Evolutionary conservation across 108 stramenopile species (phyloP).

Genomic region (Mayamaea pseudoterrestris): DNA sequence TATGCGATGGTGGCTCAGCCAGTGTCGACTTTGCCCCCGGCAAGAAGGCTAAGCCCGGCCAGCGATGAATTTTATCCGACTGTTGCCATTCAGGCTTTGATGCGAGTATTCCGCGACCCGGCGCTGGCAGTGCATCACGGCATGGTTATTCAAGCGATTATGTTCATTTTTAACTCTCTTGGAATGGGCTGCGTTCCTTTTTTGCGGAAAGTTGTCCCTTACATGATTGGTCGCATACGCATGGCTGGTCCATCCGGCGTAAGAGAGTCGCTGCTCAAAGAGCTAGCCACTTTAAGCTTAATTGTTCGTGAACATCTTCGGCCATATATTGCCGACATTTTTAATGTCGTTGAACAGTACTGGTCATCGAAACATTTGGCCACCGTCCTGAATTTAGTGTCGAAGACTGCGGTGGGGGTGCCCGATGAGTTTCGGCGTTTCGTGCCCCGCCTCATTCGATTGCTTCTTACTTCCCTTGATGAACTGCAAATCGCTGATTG

Average conservation of each 20-base stretch:
- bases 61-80: conserved; percentile 90
- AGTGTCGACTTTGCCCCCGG: conserved; percentile 45
- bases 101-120: conserved; percentile 79
- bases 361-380: conserved; percentile 83
- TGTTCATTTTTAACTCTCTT: conserved; percentile 87
- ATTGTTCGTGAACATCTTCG: conserved; percentile 82
- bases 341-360: conserved; percentile 77
- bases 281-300: conserved; percentile 69
- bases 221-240: conserved; percentile 70
- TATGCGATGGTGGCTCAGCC: conserved; percentile 84
- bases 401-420: conserved; percentile 69
- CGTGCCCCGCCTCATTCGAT: conserved; percentile 58
- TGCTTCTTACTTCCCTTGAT: conserved; percentile 52
- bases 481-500: conserved; percentile 50
- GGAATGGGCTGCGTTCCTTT: conserved; percentile 83
- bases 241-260: conserved; percentile 64
- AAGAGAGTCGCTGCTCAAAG: conserved; percentile 82
- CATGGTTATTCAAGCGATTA: conserved; percentile 87
- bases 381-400: conserved; percentile 69
- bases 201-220: conserved; percentile 77
- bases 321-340: conserved; percentile 82
- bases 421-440: conserved; percentile 77
- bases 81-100: conserved; percentile 83
- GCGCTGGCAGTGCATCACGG: conserved; percentile 85
- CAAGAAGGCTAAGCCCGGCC: conserved; percentile 49